These are phyloP conservation scores for Kluyveromyces sp. DNA, from an alignment of 1,139 yeast genomes.

Conservation along the genomic window DNA sequence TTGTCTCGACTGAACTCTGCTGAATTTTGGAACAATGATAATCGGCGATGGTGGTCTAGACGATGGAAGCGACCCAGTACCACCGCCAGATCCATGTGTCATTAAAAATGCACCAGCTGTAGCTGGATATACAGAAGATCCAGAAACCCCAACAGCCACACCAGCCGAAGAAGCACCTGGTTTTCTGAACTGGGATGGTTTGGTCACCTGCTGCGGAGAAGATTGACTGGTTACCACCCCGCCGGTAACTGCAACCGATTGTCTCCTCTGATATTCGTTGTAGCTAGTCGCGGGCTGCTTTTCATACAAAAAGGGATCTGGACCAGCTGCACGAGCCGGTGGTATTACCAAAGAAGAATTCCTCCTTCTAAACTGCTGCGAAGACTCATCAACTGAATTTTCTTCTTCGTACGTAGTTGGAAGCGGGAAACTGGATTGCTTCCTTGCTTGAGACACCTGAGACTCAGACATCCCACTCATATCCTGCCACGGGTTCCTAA, in stretches of 20 bases:
- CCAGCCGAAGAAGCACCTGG: slow-evolving; percentile 2
- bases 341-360: slow-evolving; percentile 32
- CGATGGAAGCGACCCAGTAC: slow-evolving; percentile 18
- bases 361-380: slow-evolving; percentile 19
- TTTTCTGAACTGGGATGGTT: slow-evolving; percentile 3
- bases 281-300: slow-evolving; percentile 28
- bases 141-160: neutral
- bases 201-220: slow-evolving; percentile 4
- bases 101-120: slow-evolving; percentile 14
- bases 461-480: slow-evolving; percentile 12
- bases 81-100: slow-evolving; percentile 17
- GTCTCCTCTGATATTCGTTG: slow-evolving; percentile 33
- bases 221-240: slow-evolving; percentile 2
- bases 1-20: slow-evolving; percentile 19
- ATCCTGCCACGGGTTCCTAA: slow-evolving; percentile 17
- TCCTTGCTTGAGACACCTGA: slow-evolving; percentile 6
- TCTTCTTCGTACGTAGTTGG: slow-evolving; percentile 12
- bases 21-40: slow-evolving; percentile 22
- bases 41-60: slow-evolving; percentile 6
- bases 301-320: slow-evolving; percentile 34
- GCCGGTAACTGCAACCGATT: slow-evolving; percentile 26
- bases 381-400: slow-evolving; percentile 4
- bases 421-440: slow-evolving; percentile 12
- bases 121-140: slow-evolving; percentile 18
- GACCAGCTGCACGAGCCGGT: slow-evolving; percentile 42